These are phyloP conservation scores for Serpula lacrymans DNA, from an alignment of 768 basidiomycete species.

Conservation along the genomic window DNA sequence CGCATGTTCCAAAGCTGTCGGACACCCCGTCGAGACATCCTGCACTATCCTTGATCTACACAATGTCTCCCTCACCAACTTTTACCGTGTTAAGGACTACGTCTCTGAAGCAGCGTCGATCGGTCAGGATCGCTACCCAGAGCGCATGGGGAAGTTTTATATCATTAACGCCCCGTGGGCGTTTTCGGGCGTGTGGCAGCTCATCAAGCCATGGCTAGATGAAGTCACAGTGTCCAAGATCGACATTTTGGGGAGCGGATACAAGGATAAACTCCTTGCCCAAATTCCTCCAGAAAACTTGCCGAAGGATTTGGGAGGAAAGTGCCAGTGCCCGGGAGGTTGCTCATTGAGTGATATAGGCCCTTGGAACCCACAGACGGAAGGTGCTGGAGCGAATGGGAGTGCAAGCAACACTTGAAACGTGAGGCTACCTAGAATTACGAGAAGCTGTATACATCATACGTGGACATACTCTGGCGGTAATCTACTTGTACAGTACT, in stretches of 20 bases:
- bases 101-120: slow-evolving; percentile 71
- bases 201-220: slow-evolving; percentile 94
- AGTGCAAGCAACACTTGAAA: too few species aligned
- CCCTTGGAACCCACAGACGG: slow-evolving; percentile 68
- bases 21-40: slow-evolving; percentile 91
- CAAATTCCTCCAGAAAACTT: slow-evolving; percentile 86
- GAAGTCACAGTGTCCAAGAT: slow-evolving; percentile 95
- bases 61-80: slow-evolving; percentile 65
- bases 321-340: slow-evolving; percentile 71
- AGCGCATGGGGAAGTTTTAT: slow-evolving; percentile 97
- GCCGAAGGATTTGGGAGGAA: slow-evolving; percentile 82
- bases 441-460: slow-evolving; percentile 1
- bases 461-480: slow-evolving; percentile 8
- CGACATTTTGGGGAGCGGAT: slow-evolving; percentile 74
- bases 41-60: slow-evolving; percentile 96
- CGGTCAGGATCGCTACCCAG: slow-evolving; percentile 90
- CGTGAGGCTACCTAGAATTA: too few species aligned
- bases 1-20: slow-evolving; percentile 64
- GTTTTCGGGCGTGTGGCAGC: slow-evolving; percentile 83
- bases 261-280: slow-evolving; percentile 69
- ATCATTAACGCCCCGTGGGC: slow-evolving; percentile 97
- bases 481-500: slow-evolving; percentile 29
- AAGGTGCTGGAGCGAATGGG: slow-evolving; percentile 14
- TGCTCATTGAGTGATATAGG: slow-evolving; percentile 89
- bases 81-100: slow-evolving; percentile 92